Evolutionary conservation across 2,329 filamentous ascomycete species (phyloP), one percentile per base, ranked within the genome.

Genomic region (Sphaerulina populicola): DNA sequence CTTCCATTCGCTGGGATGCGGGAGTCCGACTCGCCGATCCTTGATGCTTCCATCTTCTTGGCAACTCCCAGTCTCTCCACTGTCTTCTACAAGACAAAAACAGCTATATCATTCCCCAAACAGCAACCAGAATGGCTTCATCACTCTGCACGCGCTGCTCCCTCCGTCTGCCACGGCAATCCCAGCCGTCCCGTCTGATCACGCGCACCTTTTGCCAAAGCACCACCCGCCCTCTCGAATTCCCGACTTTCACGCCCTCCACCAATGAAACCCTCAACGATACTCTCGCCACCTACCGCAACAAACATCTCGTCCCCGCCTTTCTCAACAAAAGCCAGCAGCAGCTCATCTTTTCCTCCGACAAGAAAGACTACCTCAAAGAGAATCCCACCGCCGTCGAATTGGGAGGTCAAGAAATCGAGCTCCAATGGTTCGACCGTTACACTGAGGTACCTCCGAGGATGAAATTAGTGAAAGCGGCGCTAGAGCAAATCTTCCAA

Each of bases 271-370:
- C 71, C 40, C 70, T 76, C 49, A 62, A 71, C 44, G 44, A 59
- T 15, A 55, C 72, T 33, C 69, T 76, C 51, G 56, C 62, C 5
- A 64, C 56, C 8, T 62, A 74, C 47, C 73, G 74, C 55, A 64
- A 63, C 41, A 70, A 71, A 45, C 60, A 75, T 57, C 67, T 76
- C 52, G 66, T 75, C 18, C 73, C 73, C 10, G 60, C 61, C 41
- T 69, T 73, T 60, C 68, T 77, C 47, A 68, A 64, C 51, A 55
- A 60, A 12, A 64, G 65, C 36, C 71, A 75, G 56, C 59, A 65
- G 29, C 63, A 67, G 52, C 67, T 75, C 29, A 69, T 76, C 56
- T 74, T 69, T 64, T 60, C 62, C 41, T 53, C 64, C 14, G 67
- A 70, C 33, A 64, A 71, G 62, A 63, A 63, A n/a, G 61, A 69